phyloP scores from a whole-genome alignment of 106 monocot genomes.

The Hemerocallis citrina region DNA sequence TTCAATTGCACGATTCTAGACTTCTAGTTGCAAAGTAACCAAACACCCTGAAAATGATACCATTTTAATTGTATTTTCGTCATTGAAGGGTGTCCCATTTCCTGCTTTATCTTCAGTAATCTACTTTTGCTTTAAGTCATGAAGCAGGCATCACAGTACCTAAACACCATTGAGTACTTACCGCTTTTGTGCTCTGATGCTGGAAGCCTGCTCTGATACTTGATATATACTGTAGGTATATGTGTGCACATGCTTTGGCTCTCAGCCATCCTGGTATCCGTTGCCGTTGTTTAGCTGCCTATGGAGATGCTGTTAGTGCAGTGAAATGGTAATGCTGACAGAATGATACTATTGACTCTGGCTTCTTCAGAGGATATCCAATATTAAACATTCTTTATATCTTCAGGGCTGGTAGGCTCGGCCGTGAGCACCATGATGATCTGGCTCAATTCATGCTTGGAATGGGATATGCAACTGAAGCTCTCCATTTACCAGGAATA shows the following conservation, averaged over 20 bases:
- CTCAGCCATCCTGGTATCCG: slow-evolving; percentile 97
- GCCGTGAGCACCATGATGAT: slow-evolving; percentile 96
- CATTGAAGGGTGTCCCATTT: too few species aligned
- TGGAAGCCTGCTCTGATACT: neutral
- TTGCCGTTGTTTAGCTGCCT: slow-evolving; percentile 84
- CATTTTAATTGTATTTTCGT: too few species aligned
- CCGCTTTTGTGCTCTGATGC: neutral
- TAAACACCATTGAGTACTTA: neutral
- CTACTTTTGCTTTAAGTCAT: neutral
- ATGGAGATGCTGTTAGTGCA: slow-evolving; percentile 95
- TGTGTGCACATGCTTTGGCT: slow-evolving; percentile 94
- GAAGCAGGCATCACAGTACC: neutral
- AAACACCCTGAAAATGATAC: too few species aligned
- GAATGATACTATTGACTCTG: neutral
- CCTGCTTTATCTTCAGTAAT: neutral
- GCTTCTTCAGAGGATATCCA: neutral
- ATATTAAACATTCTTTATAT: slow-evolving; percentile 3
- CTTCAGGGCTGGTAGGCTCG: slow-evolving; percentile 91
- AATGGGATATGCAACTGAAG: slow-evolving; percentile 99
- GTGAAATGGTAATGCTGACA: slow-evolving; percentile 68
- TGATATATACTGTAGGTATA: slow-evolving; percentile 48
- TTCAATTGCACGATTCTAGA: too few species aligned
- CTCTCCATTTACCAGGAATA: slow-evolving; percentile 99
- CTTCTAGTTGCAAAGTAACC: too few species aligned
- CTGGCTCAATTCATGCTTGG: slow-evolving; percentile 99